These are phyloP conservation scores for Coniella vitis DNA, from an alignment of 2,329 filamentous ascomycete species.

Conservation along the genomic window DNA sequence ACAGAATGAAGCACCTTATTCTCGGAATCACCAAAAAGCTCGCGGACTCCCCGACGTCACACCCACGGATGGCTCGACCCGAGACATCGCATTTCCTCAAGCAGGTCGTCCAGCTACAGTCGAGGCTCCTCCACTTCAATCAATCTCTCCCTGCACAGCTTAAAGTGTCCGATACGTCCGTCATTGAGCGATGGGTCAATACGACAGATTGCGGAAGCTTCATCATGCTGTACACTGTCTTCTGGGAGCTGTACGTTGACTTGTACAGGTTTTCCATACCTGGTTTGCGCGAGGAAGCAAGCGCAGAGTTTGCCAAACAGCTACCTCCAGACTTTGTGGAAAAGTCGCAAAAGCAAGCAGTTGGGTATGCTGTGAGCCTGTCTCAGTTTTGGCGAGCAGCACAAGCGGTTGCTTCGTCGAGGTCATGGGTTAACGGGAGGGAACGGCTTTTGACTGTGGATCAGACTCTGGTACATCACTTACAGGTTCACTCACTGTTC, in stretches of 20 bases:
- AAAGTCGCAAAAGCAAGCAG: constrained; percentile 32
- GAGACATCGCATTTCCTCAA: constrained; percentile 33
- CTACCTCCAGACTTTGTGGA: constrained; percentile 30
- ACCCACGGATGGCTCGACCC: constrained; percentile 18
- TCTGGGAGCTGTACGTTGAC: constrained; percentile 31
- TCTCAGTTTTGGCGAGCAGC: constrained; percentile 31
- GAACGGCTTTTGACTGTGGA: constrained; percentile 15
- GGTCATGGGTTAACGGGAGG: constrained; percentile 16
- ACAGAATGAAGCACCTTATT: constrained; percentile 31
- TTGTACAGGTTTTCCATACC: constrained; percentile 34
- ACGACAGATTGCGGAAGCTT: constrained; percentile 28
- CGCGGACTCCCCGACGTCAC: constrained; percentile 14
- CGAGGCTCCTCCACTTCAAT: constrained; percentile 30
- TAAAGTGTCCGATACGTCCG: constrained; percentile 27
- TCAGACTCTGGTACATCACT: constrained; percentile 13
- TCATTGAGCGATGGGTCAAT: constrained; percentile 25
- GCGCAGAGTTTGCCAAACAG: constrained; percentile 26
- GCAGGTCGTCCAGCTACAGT: constrained; percentile 30
- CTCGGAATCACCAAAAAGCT: constrained; percentile 20
- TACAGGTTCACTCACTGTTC: not conserved
- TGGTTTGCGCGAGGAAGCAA: constrained; percentile 26
- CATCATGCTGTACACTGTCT: constrained; percentile 30
- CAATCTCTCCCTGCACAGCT: constrained; percentile 28
- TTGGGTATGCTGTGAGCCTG: constrained; percentile 31
- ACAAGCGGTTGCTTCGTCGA: constrained; percentile 23